Base-by-base conservation (phyloP, 495 filamentous ascomycete species). In the Penicillium salamii region DNA sequence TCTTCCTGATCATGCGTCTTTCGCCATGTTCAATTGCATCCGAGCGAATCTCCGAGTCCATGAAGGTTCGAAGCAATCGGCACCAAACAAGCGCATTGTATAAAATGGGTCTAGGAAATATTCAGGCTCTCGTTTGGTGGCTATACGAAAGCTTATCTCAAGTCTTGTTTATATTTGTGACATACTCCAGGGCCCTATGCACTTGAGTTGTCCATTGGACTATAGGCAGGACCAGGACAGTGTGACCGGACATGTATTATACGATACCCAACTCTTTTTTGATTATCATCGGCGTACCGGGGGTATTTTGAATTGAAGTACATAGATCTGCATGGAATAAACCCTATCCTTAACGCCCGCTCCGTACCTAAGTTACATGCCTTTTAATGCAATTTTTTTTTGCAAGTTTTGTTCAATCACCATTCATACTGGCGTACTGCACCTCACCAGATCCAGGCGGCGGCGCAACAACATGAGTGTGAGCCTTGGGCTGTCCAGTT, bases 401-500 rank as follows among this genome's bases (percentile, higher is more conserved):
- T 24, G 18, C 24, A 23, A 43, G 8, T 36, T 34, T 13, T 40
- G 33, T 53, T 80, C 75, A 95, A 61, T 95, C 87, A 3, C 91
- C 91, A 46, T 85, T 78, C 67, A 96, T 70, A 62, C 89, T 92
- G 32, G 89, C 87, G 71, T 97, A 97, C 42, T 89, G 77, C 21
- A 91, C 81, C 49, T 90, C 86, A 13, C 81, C 85, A 13, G 74
- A 74, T n/a, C 93, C 93, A 0, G 93, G 93, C 8, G 93, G 93
- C 8, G 88, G 80, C 24, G 89, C 88, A 43, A 95, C 74, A 5
- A 76, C 63, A 41, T 85, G 68, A 33, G 41, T 68, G 21, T 57
- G 58, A 2, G 78, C 68, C 13, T 81, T 57, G 37, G 81, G 67
- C 36, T 68, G 53, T 6, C 46, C 67, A 23, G 59, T 49, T 18